Percentiles rank a stretch among this genome's conserved stretches.
These are phyloP conservation scores for Fusarium graminum DNA, from an alignment of 2,329 filamentous ascomycete species.

Conservation along the genomic window DNA sequence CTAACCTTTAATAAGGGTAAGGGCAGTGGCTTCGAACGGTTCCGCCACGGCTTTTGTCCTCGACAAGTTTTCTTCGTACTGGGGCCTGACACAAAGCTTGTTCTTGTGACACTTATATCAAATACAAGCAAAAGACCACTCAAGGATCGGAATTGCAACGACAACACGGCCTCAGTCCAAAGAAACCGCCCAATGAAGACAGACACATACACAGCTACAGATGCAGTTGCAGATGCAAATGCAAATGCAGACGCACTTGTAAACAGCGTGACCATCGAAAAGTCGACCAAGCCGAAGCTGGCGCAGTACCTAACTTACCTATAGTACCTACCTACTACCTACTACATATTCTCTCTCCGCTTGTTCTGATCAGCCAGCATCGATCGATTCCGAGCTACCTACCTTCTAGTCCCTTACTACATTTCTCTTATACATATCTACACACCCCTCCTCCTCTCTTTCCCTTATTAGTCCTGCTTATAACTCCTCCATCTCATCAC, in stretches of 20 bases:
- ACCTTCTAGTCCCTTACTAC: slow-evolving; percentile 9
- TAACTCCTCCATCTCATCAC: slow-evolving; percentile 15
- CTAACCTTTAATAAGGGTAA: slow-evolving; percentile 7
- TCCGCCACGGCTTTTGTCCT: slow-evolving; percentile 10
- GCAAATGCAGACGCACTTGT: slow-evolving; percentile 27
- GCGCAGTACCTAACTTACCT: slow-evolving; percentile 34
- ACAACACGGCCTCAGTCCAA: slow-evolving; percentile 24
- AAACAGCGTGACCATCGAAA: slow-evolving; percentile 29
- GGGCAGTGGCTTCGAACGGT: slow-evolving; percentile 18
- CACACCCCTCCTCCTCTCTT: slow-evolving; percentile 27
- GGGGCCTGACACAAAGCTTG: neutral
- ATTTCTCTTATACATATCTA: slow-evolving; percentile 32
- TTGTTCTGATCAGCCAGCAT: slow-evolving; percentile 21
- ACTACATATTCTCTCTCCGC: slow-evolving; percentile 2
- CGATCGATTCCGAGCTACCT: slow-evolving; percentile 22
- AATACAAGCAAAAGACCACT: slow-evolving; percentile 18
- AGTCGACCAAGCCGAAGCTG: slow-evolving; percentile 29
- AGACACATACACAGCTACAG: slow-evolving; percentile 15
- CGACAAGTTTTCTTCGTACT: neutral
- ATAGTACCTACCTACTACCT: slow-evolving; percentile 21
- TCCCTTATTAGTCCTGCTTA: slow-evolving; percentile 28
- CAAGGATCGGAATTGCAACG: slow-evolving; percentile 16
- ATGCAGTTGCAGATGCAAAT: slow-evolving; percentile 31
- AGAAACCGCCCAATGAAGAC: slow-evolving; percentile 24
- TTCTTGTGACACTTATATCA: slow-evolving; percentile 24